Percentiles rank a stretch among this genome's conserved stretches.
Evolutionary conservation across 108 stramenopile genomes (phyloP).

Genomic region (Schizochytrium sp.): DNA sequence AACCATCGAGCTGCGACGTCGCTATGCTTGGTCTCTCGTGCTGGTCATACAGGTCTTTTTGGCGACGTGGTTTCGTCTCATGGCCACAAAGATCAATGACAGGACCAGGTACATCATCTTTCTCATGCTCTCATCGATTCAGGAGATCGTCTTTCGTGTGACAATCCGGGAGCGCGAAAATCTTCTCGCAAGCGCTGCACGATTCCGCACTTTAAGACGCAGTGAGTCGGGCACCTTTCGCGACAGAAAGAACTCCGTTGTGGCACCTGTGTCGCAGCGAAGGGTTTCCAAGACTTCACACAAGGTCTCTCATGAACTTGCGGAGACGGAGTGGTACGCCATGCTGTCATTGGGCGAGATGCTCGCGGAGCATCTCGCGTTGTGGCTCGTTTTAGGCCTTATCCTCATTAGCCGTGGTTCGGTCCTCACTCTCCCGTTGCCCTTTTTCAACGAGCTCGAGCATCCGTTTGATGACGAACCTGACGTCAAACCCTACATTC

Average conservation of each 20-base stretch:
- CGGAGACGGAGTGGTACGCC: neutral
- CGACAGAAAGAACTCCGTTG: neutral
- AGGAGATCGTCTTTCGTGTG: neutral
- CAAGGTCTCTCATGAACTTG: neutral
- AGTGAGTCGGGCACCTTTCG: neutral
- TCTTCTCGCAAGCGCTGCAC: neutral
- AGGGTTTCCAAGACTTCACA: neutral
- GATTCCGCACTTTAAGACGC: neutral
- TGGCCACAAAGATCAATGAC: neutral
- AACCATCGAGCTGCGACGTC: neutral
- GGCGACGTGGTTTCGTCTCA: neutral
- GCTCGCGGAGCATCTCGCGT: neutral
- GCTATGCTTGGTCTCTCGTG: neutral
- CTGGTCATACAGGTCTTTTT: neutral
- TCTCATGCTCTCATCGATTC: neutral
- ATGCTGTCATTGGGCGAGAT: neutral
- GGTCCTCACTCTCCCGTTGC: neutral
- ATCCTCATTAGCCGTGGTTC: neutral
- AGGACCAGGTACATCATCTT: neutral
- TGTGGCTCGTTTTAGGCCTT: neutral
- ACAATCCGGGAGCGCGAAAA: neutral
- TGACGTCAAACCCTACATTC: neutral
- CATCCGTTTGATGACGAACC: neutral
- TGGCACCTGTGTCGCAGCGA: neutral
- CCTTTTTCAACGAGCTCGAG: neutral